These are phyloP conservation scores for Apiosordaria backusii DNA, from an alignment of 495 filamentous ascomycete genomes.

Conservation along the genomic window DNA sequence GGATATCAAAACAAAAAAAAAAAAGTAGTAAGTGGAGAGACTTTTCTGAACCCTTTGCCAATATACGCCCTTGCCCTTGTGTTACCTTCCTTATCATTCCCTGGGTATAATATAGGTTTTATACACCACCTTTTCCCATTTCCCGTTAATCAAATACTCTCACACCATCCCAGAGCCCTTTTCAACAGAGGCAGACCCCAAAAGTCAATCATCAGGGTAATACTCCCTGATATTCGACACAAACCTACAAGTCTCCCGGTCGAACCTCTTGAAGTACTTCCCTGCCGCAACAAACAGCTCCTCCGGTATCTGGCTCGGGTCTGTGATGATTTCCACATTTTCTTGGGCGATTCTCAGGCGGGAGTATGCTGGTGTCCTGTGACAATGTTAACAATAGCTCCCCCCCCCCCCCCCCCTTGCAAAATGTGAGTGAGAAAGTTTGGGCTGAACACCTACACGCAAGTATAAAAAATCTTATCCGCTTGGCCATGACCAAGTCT, in stretches of 20 bases:
- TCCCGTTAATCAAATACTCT: neutral
- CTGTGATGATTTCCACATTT: constrained; percentile 65
- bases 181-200: neutral
- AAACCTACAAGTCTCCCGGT: constrained; percentile 60
- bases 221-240: constrained; percentile 82
- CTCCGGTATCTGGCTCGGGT: constrained; percentile 40
- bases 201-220: constrained; percentile 73
- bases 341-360: constrained; percentile 79
- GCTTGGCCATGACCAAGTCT: constrained; percentile 50
- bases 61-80: neutral
- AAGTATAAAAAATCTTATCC: constrained; percentile 73
- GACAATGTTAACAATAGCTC: neutral
- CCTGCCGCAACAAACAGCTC: constrained; percentile 69
- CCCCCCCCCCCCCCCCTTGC: neutral
- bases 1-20: neutral
- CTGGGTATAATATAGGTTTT: neutral
- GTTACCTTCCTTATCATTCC: neutral
- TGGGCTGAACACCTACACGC: constrained; percentile 58
- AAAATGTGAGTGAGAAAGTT: constrained; percentile 8
- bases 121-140: neutral
- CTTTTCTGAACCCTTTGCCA: neutral
- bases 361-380: constrained; percentile 38
- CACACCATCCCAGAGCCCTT: neutral
- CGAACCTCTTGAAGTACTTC: constrained; percentile 86
- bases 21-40: neutral